phyloP scores from a whole-genome alignment of 2,329 filamentous ascomycete genomes.

The Fusarium clavum region DNA sequence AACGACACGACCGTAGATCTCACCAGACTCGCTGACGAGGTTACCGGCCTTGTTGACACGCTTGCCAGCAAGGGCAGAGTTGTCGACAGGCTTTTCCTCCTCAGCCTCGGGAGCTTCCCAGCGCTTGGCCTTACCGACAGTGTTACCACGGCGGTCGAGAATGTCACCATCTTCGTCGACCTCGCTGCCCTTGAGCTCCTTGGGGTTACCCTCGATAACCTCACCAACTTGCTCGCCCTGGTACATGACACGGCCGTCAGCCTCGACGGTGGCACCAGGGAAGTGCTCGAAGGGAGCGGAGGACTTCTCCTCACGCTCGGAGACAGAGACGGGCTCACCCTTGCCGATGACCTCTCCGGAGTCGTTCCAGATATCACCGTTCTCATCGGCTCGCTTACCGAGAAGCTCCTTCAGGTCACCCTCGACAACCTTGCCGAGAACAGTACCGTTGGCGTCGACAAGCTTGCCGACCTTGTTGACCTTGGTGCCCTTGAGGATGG shows the following conservation, averaged over 20 bases:
- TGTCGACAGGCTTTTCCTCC: conserved; percentile 67
- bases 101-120: conserved; percentile 66
- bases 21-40: conserved; percentile 65
- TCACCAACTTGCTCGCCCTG: conserved; percentile 68
- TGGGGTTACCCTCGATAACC: conserved; percentile 72
- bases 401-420: conserved; percentile 73
- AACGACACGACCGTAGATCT: conserved; percentile 72
- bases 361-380: conserved; percentile 79
- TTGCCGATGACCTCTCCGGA: conserved; percentile 75
- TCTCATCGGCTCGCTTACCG: conserved; percentile 71
- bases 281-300: conserved; percentile 69
- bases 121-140: conserved; percentile 74
- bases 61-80: conserved; percentile 74
- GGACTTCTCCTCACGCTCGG: conserved; percentile 63
- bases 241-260: conserved; percentile 63
- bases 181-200: conserved; percentile 71
- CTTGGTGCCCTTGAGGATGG: conserved; percentile 63
- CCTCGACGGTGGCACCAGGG: conserved; percentile 64
- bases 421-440: conserved; percentile 71
- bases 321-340: conserved; percentile 68
- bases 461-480: conserved; percentile 71
- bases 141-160: conserved; percentile 74
- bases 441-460: conserved; percentile 63
- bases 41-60: conserved; percentile 78
- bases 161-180: conserved; percentile 78